Evolutionary conservation across 768 basidiomycete species (phyloP), one percentile per base, ranked within the genome.

Genomic region (Psilocybe cubensis): DNA sequence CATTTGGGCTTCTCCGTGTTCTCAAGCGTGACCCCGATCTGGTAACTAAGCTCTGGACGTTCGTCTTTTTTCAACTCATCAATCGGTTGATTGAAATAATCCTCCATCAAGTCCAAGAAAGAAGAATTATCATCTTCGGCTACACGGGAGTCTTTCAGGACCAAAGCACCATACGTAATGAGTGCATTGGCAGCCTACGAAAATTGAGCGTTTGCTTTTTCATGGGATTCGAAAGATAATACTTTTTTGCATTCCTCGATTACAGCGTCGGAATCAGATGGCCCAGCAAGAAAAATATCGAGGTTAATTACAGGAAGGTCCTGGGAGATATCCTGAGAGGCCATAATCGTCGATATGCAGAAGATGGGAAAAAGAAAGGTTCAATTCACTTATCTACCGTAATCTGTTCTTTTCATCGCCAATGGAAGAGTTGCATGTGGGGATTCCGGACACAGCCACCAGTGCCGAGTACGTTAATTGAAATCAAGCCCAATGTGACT

Each of bases 21-120:
- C 74, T 96, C 94, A n/a, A 96, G 84, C 4, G 95, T 97, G 4
- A 94, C 94, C 2, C 96, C 95, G 40, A 94, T 87, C 73, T 98
- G 96, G 72, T 94, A 98, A 54, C 90, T 86, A 10, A 92, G 76
- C 63, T 97, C 92, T 0, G 93, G 92, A 17, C 87, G 84, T 68
- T 92, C 88, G 60, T 98, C 96, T 62, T 83, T 78, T 76, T 81
- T 78, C 54, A 98, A 76, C 1, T 76, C 78, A 2, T 74, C 73
- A 29, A 78, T 67, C 0, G 87, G 81, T 69, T 94, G 94, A 6
- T 81, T 79, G 67, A 98, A 98, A 72, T 98, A 98, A 70, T 96
- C 93, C 69, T 98, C 96, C 41, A 96, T 79, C 45, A 96, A 79
- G 74, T 97, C 91, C 38, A 98, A 82, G 70, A 98, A 98, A 11